Conservation (phyloP, 2,329 filamentous ascomycete species). For the Fusarium sp. region DNA sequence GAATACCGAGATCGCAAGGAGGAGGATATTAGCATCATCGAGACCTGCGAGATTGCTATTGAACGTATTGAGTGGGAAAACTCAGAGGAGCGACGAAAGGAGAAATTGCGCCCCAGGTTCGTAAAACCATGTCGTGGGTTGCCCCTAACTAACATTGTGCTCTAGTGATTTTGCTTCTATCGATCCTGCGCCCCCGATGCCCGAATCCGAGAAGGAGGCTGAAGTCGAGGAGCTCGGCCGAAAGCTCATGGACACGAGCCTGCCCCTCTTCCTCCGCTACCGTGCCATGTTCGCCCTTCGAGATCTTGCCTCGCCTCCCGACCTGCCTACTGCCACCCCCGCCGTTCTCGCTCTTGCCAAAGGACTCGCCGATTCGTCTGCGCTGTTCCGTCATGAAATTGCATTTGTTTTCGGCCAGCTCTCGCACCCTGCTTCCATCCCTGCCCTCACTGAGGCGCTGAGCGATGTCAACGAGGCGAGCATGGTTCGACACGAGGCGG, state of each 20-base stretch:
- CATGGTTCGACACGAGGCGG: slow-evolving; percentile 98
- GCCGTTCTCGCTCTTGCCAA: slow-evolving; percentile 88
- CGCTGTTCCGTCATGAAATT: slow-evolving; percentile 96
- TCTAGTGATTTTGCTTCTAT: slow-evolving; percentile 93
- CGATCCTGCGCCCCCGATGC: slow-evolving; percentile 92
- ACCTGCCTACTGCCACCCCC: slow-evolving; percentile 89
- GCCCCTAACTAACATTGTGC: slow-evolving; percentile 49
- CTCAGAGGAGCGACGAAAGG: slow-evolving; percentile 76
- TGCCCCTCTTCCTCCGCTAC: slow-evolving; percentile 92
- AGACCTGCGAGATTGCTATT: slow-evolving; percentile 98
- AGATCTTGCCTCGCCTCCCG: slow-evolving; percentile 93
- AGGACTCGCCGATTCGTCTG: slow-evolving; percentile 87
- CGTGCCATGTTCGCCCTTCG: slow-evolving; percentile 98
- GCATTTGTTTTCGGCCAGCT: slow-evolving; percentile 98
- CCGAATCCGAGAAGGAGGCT: slow-evolving; percentile 78
- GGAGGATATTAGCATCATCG: slow-evolving; percentile 86
- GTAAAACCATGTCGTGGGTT: slow-evolving; percentile 45
- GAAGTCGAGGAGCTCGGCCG: slow-evolving; percentile 82
- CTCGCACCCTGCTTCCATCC: slow-evolving; percentile 96
- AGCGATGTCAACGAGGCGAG: slow-evolving; percentile 86
- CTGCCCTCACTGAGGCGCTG: slow-evolving; percentile 84
- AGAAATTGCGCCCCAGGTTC: slow-evolving; percentile 87
- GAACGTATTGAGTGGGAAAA: slow-evolving; percentile 95
- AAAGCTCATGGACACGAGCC: slow-evolving; percentile 81
- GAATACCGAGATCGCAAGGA: slow-evolving; percentile 80